Base-by-base conservation (phyloP, 495 filamentous ascomycete genomes). In the Pseudomonodictys pantanalensis region DNA sequence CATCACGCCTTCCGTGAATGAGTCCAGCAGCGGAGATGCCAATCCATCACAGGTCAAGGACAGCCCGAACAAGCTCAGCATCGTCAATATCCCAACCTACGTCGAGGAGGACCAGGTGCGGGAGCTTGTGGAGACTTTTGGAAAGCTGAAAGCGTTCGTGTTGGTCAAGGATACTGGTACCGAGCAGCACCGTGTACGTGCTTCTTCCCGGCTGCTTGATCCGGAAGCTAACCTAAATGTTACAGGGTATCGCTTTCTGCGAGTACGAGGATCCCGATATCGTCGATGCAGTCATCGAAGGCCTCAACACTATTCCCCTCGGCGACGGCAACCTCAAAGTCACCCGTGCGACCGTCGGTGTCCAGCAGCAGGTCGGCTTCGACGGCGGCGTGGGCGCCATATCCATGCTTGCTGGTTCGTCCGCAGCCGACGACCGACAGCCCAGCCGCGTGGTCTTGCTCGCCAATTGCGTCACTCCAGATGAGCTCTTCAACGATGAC, bases 321-420 rank as follows among this genome's bases (percentile, higher is more conserved):
- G 92, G 89, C 39, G 91, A 95, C 57, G 86, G 87, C 56, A 80
- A 84, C 62, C 84, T 98, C 44, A 91, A 88, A 75, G 90, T 96
- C 26, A 76, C 83, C 57, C 88, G 90, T 66, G 93, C 93, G 52
- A 95, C 90, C 75, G 88, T 97, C 62, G 93, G 93, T 55, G 86
- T 88, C 62, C 92, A 90, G 24, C 93, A 99, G 71, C 91, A 89
- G 10, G 77, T 89, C 48, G 90, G 91, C 41, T 78, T 93, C 17
- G 93, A 97, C 65, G 92, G 96, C 86, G 86, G 92, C 24, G 92
- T 97, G 59, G 96, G 95, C 62, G 95, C 92, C 60, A 97, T 99
- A 90, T 93, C 91, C 26, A 92, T 97, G 89, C 91, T 99, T 68
- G 93, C 93, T 29, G 91, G 92, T 42, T 96, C 92, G 32, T 92